Percentiles rank a stretch among this genome's conserved stretches.
phyloP scores from a whole-genome alignment of 129 eudicot species.

The Helianthus annuus region HanXRQr2.0-SUNRISE NC_035436.2:153006803-153007302 shows the following conservation, averaged over 20 bases:
- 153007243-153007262: not conserved
- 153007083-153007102: not conserved
- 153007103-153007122: not conserved
- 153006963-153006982: no score
- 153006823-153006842: no score
- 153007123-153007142: slow-evolving; percentile 54
- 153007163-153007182: slow-evolving; percentile 57
- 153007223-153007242: not conserved
- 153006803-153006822: no score
- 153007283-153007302: slow-evolving; percentile 39
- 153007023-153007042: not conserved
- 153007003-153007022: no score
- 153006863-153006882: no score
- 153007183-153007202: slow-evolving; percentile 14
- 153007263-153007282: slow-evolving; percentile 23
- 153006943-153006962: no score
- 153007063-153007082: not conserved
- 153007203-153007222: slow-evolving; percentile 12
- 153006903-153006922: no score
- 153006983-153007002: no score
- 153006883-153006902: no score
- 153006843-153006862: no score
- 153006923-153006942: no score
- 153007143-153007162: slow-evolving; percentile 46
- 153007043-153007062: not conserved